Evolutionary conservation across 345 rosid genomes (phyloP), one percentile per base, ranked within the genome.

Genomic region (Diplotaxis tenuifolia): DNA sequence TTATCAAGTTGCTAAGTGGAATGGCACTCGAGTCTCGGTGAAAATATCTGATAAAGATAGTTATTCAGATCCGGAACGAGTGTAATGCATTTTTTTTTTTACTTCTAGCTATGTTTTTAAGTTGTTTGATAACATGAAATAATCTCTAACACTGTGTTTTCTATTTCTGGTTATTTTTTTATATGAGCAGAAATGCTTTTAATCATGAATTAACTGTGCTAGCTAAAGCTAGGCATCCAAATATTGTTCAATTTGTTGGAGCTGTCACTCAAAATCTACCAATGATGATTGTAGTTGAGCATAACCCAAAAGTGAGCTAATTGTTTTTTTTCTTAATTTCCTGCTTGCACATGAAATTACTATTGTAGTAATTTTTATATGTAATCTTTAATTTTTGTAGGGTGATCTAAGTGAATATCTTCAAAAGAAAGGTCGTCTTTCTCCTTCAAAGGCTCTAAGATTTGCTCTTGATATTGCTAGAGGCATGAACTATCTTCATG

Each of bases 1-100:
- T 22, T 95, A 88, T 85, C 99, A 95, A 86, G 91, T 92, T 40
- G 99, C 96, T 71, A 95, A 90, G 81, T 95, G 99, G 99, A 95
- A 95, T 75, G 99, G 97, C 56, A 92, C 97, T 8, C 88, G 91
- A 81, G 96, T 95, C 57, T 75, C 92, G 1, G 96, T 92, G 9
- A 95, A 95, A 87, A 95, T 95, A 77, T 85, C 89, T 22, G 97
- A 95, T 42, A 87, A 78, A 82, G 94, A 92, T 53, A 80, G 88
- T 73, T 86, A 75, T 61, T 71, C 88, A 25, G 87, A 90, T 57
- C 92, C 84, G 0, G 93, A 95, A 62, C 82, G 79, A 79, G 85
- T 86, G 96, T 92, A 42, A 86, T 38, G 87, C 73, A 54, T 40
- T 73, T 29, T 54, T 27, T 56, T 75, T 38, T 2, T 57, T 45